Conservation (phyloP, 2,329 filamentous ascomycete species). For the Rhynchosporium secalis region DNA sequence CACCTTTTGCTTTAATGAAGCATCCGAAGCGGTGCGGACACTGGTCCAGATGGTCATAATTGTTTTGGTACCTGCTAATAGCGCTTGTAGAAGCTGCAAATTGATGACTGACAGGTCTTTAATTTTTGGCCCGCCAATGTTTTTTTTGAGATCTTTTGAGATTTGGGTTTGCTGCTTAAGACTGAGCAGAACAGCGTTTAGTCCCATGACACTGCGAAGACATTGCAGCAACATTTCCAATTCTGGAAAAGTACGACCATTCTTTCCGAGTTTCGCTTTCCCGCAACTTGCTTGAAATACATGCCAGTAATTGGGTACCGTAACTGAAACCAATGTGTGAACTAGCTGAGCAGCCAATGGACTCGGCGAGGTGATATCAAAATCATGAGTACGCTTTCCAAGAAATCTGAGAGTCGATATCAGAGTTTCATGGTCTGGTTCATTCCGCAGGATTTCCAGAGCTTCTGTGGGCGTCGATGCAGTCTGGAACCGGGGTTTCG, state of each 20-base stretch:
- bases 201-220: constrained; percentile 70
- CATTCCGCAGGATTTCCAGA: constrained; percentile 58
- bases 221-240: constrained; percentile 58
- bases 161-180: constrained; percentile 62
- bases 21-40: constrained; percentile 41
- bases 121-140: constrained; percentile 35
- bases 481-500: constrained; percentile 20
- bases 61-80: constrained; percentile 48
- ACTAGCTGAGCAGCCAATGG: constrained; percentile 74
- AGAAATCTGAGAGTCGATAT: constrained; percentile 55
- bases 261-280: constrained; percentile 19
- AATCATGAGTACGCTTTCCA: constrained; percentile 40
- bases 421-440: constrained; percentile 62
- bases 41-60: constrained; percentile 47
- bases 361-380: constrained; percentile 62
- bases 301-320: constrained; percentile 81
- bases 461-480: constrained; percentile 47
- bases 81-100: constrained; percentile 44
- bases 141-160: constrained; percentile 42
- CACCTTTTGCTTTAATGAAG: constrained; percentile 47
- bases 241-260: constrained; percentile 39
- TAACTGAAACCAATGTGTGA: constrained; percentile 70
- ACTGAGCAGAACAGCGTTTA: constrained; percentile 75
- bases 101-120: constrained; percentile 43
- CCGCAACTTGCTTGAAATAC: constrained; percentile 50